Base-by-base conservation (phyloP, 2,329 filamentous ascomycete species). In the Colletotrichum australisinense region DNA sequence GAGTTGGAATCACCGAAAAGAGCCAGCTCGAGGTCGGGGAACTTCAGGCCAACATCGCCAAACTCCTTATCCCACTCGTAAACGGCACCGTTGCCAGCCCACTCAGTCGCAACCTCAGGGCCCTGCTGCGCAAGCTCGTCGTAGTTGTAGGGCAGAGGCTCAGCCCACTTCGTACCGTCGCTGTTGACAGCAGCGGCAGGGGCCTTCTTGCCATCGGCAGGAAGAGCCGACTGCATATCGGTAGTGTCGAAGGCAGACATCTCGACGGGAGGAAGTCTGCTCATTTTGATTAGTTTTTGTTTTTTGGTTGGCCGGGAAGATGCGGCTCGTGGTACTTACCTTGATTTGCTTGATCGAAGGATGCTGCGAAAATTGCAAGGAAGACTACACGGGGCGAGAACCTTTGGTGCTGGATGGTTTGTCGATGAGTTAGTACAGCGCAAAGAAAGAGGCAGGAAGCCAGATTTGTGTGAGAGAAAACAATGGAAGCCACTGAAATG, bases 1-100 rank as follows among this genome's bases (percentile, higher is more conserved):
- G 89, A 86, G 6, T 85, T 83, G 0, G 89, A 87, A 68, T 85
- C 81, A 5, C 91, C 91, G 72, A 97, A 99, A 7, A 99, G 90
- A 77, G 93, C 86, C 8, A 88, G 77, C 85, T 98, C 96, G 0
- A 99, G 89, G 60, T 91, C 89, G 0, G 88, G 85, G 66, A 92
- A 89, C 63, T 86, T 86, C 0, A 95, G 95, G 7, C 93, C 96
- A 67, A 99, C 86, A 53, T 98, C 96, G 2, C 96, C 97, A 76
- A 89, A 94, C 3, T 97, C 94, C 12, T 95, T 95, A 22, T 91
- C 88, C 93, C 94, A 98, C 78, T 95, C 90, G 77, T 98, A 98
- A 56, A 93, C 87, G 0, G 80, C 84, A n/a, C 91, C 92, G 67
- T 89, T 89, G 49, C 85, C 81, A 16, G 87, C 89, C 83, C 87